Evolutionary conservation across 768 basidiomycete species (phyloP).

Genomic region (Termitomyces sp.): DNA sequence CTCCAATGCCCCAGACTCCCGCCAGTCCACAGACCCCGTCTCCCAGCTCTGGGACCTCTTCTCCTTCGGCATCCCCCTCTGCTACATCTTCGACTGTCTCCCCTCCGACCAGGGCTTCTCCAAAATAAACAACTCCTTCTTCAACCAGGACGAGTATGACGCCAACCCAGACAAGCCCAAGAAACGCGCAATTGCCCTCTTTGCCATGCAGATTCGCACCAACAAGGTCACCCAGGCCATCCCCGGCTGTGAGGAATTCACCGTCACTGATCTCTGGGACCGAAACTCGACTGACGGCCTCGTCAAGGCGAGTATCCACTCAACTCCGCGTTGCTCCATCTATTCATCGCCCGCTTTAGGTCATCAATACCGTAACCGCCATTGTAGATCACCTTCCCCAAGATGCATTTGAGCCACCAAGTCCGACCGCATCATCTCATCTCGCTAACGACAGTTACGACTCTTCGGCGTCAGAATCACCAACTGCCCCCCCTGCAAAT

Average conservation of each 20-base stretch:
- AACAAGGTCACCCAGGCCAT: slow-evolving; percentile 57
- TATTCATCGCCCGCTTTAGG: slow-evolving; percentile 39
- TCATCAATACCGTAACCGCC: slow-evolving; percentile 83
- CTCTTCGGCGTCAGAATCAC: slow-evolving; percentile 44
- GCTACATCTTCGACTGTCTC: slow-evolving; percentile 94
- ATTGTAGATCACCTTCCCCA: slow-evolving; percentile 75
- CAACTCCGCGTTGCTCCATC: slow-evolving; percentile 1
- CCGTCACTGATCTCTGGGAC: slow-evolving; percentile 87
- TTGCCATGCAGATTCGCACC: slow-evolving; percentile 82
- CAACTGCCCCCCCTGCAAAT: slow-evolving; percentile 39
- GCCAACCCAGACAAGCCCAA: slow-evolving; percentile 75
- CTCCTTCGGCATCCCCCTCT: slow-evolving; percentile 88
- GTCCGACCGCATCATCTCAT: slow-evolving; percentile 54
- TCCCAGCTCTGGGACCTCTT: slow-evolving; percentile 94
- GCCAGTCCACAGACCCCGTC: slow-evolving; percentile 88
- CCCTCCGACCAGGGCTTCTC: slow-evolving; percentile 57
- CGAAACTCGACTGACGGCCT: slow-evolving; percentile 90
- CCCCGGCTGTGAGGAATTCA: slow-evolving; percentile 77
- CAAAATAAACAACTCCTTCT: slow-evolving; percentile 60
- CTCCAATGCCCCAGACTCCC: slow-evolving; percentile 51
- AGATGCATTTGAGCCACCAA: slow-evolving; percentile 53
- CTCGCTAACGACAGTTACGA: slow-evolving; percentile 59
- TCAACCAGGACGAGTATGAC: slow-evolving; percentile 62
- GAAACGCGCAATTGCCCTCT: slow-evolving; percentile 89
- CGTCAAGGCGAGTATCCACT: slow-evolving; percentile 69